phyloP scores from a whole-genome alignment of 805 yeast genomes.

The Sugiyamaella lignohabitans region DNA sequence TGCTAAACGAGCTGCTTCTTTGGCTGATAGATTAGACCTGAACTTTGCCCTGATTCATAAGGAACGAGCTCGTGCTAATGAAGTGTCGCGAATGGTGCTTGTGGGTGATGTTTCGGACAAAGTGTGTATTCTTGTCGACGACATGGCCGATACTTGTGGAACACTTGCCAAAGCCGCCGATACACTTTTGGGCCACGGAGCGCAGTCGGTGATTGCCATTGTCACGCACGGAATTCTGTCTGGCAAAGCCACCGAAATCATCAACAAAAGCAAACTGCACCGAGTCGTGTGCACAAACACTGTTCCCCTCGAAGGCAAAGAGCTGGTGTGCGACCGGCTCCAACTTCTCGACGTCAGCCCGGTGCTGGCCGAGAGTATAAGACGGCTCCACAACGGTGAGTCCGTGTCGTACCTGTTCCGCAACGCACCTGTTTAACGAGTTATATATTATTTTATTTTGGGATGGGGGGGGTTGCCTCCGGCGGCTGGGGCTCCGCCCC shows the following conservation, averaged over 20 bases:
- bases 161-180: slow-evolving; percentile 95
- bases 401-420: slow-evolving; percentile 83
- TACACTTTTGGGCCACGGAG: slow-evolving; percentile 71
- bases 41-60: slow-evolving; percentile 96
- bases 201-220: slow-evolving; percentile 81
- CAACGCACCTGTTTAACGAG: slow-evolving; percentile 43
- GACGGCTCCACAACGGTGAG: slow-evolving; percentile 96
- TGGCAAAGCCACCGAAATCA: slow-evolving; percentile 73
- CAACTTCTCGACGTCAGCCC: slow-evolving; percentile 80
- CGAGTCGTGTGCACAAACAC: slow-evolving; percentile 89
- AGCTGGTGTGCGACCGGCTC: slow-evolving; percentile 54
- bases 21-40: slow-evolving; percentile 91
- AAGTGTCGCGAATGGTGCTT: slow-evolving; percentile 92
- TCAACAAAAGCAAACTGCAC: slow-evolving; percentile 60
- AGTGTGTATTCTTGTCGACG: slow-evolving; percentile 85
- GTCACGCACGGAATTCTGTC: slow-evolving; percentile 96
- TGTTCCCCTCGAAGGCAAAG: slow-evolving; percentile 72
- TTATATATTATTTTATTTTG: background rate
- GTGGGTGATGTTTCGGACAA: slow-evolving; percentile 91
- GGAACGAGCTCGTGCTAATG: slow-evolving; percentile 94
- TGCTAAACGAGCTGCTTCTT: slow-evolving; percentile 92
- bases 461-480: too few species aligned
- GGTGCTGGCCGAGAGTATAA: slow-evolving; percentile 85
- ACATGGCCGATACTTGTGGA: slow-evolving; percentile 99
- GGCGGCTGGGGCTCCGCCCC: too few species aligned